Base-by-base conservation (phyloP, 2,329 filamentous ascomycete genomes). In the Kalmusia sp. region DNA sequence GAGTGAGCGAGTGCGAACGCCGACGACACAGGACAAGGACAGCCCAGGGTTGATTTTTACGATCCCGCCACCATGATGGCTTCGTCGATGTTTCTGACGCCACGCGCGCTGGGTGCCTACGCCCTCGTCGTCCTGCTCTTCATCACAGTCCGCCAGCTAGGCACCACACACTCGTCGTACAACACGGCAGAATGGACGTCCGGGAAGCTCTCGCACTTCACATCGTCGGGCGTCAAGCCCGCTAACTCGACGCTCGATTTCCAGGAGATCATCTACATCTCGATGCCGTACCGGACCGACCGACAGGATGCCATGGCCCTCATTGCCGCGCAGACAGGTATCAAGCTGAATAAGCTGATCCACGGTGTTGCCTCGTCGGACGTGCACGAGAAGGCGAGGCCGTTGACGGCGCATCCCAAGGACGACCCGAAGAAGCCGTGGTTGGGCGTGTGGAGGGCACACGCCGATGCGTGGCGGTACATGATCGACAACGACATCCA, bases 401-500 rank as follows among this genome's bases (percentile, higher is more conserved):
- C 47, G n/a, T 27, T 49, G 37, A 34, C 46, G 25, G 25, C 28
- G 24, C 37, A 49, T n/a, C 33, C 44, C 44, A 34, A 41, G 21
- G 39, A 44, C 9, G 49, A 51, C 21, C 39, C 49, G 8, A 41
- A 47, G 17, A 46, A 39, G 25, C 38, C 40, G 11, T 51, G 48
- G 44, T 15, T 57, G 15, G 48, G 55, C 22, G 43, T 52, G 7
- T 58, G 43, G 55, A 25, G 49, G 14, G 49, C 55, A 14, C 37
- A 21, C 19, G 46, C 48, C 50, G 53, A 46, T 58, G 62, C 46
- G 43, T 64, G 25, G 45, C 45, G 47, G 5, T 51, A 57, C 35
- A 51, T 57, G 1, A 57, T 57, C 28, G 51, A 57, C 33, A 62
- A 59, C 11, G 44, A 55, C 34, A 54, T 68, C 31, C 54, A 57